These are phyloP conservation scores for Aureobasidium pullulans DNA, from an alignment of 2,329 filamentous ascomycete genomes.

Conservation along the genomic window DNA sequence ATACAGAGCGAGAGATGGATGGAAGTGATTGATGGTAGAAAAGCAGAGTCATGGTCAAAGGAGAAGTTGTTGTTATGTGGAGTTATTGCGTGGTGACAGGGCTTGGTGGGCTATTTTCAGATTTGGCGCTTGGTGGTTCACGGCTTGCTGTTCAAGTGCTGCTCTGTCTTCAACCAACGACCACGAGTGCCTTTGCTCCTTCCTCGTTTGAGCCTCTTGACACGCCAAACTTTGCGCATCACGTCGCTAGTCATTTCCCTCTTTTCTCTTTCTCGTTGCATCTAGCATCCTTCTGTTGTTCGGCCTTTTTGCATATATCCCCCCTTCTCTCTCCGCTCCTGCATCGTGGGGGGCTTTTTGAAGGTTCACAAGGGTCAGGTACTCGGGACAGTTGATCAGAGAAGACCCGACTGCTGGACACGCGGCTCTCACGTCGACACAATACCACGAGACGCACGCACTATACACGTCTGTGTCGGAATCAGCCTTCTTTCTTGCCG, in stretches of 20 bases:
- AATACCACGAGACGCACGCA: neutral
- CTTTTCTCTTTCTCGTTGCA: neutral
- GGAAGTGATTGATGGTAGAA: neutral
- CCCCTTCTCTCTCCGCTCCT: neutral
- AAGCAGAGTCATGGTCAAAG: neutral
- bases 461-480: neutral
- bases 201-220: neutral
- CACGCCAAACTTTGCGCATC: neutral
- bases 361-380: constrained; percentile 9
- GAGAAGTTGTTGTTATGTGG: neutral
- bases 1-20: neutral
- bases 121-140: constrained; percentile 4
- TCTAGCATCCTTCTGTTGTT: neutral
- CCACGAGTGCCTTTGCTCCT: neutral
- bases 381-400: neutral
- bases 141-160: neutral
- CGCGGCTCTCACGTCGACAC: neutral
- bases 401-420: neutral
- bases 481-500: neutral
- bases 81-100: neutral
- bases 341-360: constrained; percentile 3
- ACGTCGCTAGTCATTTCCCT: neutral
- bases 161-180: neutral
- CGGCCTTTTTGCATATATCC: neutral
- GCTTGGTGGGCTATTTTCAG: constrained; percentile 6